A percentile compares a stretch with the other conserved stretches of the same genome.
Conservation (phyloP, 257 asterid species). For the Solanum ossicruentum region DNA sequence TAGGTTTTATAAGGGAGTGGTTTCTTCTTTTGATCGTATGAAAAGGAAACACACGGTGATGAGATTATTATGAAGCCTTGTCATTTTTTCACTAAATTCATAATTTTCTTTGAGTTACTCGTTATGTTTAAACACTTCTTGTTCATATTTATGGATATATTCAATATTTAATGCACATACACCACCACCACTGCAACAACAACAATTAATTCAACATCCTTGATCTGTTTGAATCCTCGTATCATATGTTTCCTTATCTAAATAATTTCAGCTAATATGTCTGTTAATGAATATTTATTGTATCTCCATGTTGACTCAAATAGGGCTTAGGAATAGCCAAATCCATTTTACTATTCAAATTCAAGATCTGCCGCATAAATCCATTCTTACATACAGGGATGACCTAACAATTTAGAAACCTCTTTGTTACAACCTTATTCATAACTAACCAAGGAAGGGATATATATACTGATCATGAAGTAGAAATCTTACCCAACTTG, state of each 20-base stretch:
- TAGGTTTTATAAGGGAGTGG: conserved; percentile 42
- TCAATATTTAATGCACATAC: neutral
- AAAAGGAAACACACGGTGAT: conserved; percentile 37
- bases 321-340: neutral
- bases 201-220: neutral
- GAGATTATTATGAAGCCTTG: neutral
- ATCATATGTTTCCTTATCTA: neutral
- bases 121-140: neutral
- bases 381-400: neutral
- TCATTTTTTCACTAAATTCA: neutral
- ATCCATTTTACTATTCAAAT: neutral
- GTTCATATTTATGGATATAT: neutral
- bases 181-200: neutral
- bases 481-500: neutral
- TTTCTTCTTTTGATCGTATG: conserved; percentile 30
- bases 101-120: neutral
- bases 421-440: neutral
- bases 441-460: neutral
- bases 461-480: neutral
- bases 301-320: neutral
- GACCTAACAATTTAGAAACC: neutral
- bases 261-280: neutral
- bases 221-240: neutral
- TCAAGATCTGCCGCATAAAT: neutral
- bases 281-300: neutral